phyloP scores from a whole-genome alignment of 169 alveolate genomes.

The Neospora caninum region DNA sequence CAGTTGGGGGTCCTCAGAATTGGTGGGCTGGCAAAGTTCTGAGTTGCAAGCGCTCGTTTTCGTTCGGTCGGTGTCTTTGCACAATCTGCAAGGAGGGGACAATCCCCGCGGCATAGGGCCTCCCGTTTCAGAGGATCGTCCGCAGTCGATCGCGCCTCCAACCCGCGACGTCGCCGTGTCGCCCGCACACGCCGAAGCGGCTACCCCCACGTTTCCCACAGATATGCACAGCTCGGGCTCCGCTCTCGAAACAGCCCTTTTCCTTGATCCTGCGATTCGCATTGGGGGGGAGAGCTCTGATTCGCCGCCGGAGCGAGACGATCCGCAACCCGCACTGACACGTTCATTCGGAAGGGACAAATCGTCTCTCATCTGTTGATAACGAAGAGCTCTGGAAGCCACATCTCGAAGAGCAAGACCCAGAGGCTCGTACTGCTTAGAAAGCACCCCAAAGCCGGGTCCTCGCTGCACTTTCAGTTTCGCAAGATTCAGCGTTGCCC shows the following conservation, averaged over 20 bases:
- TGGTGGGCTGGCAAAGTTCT: neutral
- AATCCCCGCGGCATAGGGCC: no score
- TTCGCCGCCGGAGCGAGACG: neutral
- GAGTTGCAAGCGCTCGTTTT: neutral
- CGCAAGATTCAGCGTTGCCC: constrained; percentile 66
- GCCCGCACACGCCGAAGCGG: no score
- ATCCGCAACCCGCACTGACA: neutral
- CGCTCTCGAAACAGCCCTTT: no score
- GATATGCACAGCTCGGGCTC: no score
- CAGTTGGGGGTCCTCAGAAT: neutral
- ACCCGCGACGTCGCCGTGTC: no score
- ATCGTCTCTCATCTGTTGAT: neutral
- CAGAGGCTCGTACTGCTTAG: constrained; percentile 32
- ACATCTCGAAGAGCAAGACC: neutral
- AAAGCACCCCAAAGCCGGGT: constrained; percentile 51
- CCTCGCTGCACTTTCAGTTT: constrained; percentile 64
- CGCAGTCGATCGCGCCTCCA: no score
- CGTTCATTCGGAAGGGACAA: neutral
- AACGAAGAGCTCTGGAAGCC: neutral
- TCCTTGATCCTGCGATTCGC: no score
- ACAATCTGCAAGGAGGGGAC: no score
- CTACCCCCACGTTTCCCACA: no score
- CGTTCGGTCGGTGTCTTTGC: no score
- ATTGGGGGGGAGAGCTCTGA: neutral
- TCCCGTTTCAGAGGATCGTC: no score